These are phyloP conservation scores for Populus pruinosa DNA, from an alignment of 345 rosid species.

Conservation along the genomic window DNA sequence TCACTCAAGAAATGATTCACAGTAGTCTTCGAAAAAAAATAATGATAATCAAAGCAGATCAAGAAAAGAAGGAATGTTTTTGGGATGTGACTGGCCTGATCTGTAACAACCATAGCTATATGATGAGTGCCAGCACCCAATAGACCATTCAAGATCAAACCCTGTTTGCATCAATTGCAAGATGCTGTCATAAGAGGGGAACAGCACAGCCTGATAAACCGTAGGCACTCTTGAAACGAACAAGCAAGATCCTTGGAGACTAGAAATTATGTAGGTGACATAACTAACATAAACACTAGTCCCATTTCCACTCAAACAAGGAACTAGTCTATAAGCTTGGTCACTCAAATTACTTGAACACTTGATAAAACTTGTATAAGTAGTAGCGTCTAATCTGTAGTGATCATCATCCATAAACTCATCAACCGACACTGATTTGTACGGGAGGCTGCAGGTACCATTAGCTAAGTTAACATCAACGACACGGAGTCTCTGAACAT, in stretches of 20 bases:
- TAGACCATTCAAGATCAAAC: slow-evolving; percentile 43
- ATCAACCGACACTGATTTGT: slow-evolving; percentile 16
- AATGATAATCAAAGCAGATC: not conserved
- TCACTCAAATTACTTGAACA: slow-evolving; percentile 22
- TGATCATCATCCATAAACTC: slow-evolving; percentile 10
- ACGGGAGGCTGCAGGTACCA: slow-evolving; percentile 33
- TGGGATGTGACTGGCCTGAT: slow-evolving; percentile 7
- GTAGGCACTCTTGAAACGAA: slow-evolving; percentile 29
- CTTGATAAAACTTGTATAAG: slow-evolving; percentile 24
- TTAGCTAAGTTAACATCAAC: slow-evolving; percentile 36
- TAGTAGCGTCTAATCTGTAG: slow-evolving; percentile 3
- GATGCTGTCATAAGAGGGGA: slow-evolving; percentile 28
- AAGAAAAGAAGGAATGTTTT: not conserved
- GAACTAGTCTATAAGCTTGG: slow-evolving; percentile 12
- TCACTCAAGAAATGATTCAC: not conserved
- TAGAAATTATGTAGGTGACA: slow-evolving; percentile 6
- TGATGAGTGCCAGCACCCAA: slow-evolving; percentile 35
- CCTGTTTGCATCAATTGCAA: slow-evolving; percentile 28
- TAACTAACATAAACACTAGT: slow-evolving; percentile 28
- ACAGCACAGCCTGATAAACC: slow-evolving; percentile 12
- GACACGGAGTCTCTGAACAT: slow-evolving; percentile 10
- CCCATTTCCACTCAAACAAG: slow-evolving; percentile 24
- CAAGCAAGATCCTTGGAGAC: slow-evolving; percentile 27
- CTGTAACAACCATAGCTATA: slow-evolving; percentile 13
- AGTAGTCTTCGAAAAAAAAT: not conserved